Percentiles rank a stretch among this genome's conserved stretches.
Evolutionary conservation across 2,329 filamentous ascomycete species (phyloP).

Genomic region (Pseudogymnoascus pannorum): DNA sequence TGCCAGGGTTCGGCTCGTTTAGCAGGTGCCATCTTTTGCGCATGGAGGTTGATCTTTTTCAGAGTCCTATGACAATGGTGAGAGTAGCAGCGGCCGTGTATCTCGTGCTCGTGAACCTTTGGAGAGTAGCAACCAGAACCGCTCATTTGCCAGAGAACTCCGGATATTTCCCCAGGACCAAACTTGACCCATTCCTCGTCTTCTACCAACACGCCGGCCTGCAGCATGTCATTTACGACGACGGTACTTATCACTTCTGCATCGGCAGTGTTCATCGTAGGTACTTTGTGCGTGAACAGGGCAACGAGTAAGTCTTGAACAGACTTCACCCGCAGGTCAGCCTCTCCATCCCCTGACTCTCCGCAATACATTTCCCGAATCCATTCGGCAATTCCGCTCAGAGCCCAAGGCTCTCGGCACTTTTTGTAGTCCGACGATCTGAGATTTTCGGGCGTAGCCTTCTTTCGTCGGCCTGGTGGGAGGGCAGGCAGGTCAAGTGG

Average conservation of each 20-base stretch:
- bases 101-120: slow-evolving; percentile 60
- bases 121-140: slow-evolving; percentile 86
- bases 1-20: slow-evolving; percentile 74
- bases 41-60: slow-evolving; percentile 85
- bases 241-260: slow-evolving; percentile 76
- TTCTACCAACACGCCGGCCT: slow-evolving; percentile 66
- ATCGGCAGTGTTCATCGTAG: slow-evolving; percentile 97
- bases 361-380: slow-evolving; percentile 67
- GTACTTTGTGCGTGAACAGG: slow-evolving; percentile 88
- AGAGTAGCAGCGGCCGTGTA: slow-evolving; percentile 78
- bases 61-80: slow-evolving; percentile 88
- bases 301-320: slow-evolving; percentile 82
- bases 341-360: slow-evolving; percentile 62
- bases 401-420: slow-evolving; percentile 85
- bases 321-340: slow-evolving; percentile 75
- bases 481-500: slow-evolving; percentile 79
- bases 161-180: slow-evolving; percentile 69
- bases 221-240: slow-evolving; percentile 74
- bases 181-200: slow-evolving; percentile 99
- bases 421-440: slow-evolving; percentile 73
- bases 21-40: slow-evolving; percentile 60
- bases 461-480: slow-evolving; percentile 69
- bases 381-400: slow-evolving; percentile 83
- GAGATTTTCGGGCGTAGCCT: slow-evolving; percentile 80
- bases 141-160: slow-evolving; percentile 88